Percentiles rank a stretch among this genome's conserved stretches.
These are phyloP conservation scores for Fusarium brevicatenulatum DNA, from an alignment of 2,329 filamentous ascomycete species.

Conservation along the genomic window DNA sequence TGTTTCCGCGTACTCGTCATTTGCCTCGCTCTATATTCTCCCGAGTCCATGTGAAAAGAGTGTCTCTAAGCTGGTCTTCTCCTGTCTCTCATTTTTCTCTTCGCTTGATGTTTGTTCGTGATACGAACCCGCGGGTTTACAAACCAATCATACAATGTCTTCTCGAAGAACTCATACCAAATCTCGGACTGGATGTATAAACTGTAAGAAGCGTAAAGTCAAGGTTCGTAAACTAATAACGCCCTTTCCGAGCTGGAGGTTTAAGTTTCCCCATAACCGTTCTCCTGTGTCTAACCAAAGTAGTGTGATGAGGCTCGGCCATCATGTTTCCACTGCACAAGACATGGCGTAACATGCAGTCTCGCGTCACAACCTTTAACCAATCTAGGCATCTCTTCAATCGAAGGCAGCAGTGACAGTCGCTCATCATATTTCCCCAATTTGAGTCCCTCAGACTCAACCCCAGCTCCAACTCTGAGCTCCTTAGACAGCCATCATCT, in stretches of 20 bases:
- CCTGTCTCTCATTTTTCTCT: slow-evolving; percentile 2
- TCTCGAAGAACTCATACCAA: slow-evolving; percentile 48
- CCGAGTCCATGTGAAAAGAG: slow-evolving; percentile 12
- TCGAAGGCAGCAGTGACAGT: not conserved
- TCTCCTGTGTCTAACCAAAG: slow-evolving; percentile 6
- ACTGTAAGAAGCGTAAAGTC: slow-evolving; percentile 49
- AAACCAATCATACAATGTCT: slow-evolving; percentile 31
- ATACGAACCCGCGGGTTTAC: slow-evolving; percentile 37
- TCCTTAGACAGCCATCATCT: slow-evolving; percentile 12
- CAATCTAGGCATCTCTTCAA: not conserved
- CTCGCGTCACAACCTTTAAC: slow-evolving; percentile 21
- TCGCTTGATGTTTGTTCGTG: not conserved
- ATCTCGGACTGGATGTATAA: slow-evolving; percentile 47
- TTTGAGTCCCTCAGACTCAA: slow-evolving; percentile 22
- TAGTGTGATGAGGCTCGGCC: slow-evolving; percentile 46
- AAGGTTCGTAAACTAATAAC: slow-evolving; percentile 40
- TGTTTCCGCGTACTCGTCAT: slow-evolving; percentile 37
- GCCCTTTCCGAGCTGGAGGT: not conserved
- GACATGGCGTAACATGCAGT: slow-evolving; percentile 45
- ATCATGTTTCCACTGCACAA: slow-evolving; percentile 46
- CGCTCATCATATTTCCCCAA: slow-evolving; percentile 22
- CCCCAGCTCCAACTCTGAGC: not conserved
- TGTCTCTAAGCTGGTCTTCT: slow-evolving; percentile 1
- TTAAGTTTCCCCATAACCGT: not conserved
- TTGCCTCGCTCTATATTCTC: slow-evolving; percentile 12